Evolutionary conservation across 495 filamentous ascomycete species (phyloP).

Genomic region (Saxispiralis lemnorum): DNA sequence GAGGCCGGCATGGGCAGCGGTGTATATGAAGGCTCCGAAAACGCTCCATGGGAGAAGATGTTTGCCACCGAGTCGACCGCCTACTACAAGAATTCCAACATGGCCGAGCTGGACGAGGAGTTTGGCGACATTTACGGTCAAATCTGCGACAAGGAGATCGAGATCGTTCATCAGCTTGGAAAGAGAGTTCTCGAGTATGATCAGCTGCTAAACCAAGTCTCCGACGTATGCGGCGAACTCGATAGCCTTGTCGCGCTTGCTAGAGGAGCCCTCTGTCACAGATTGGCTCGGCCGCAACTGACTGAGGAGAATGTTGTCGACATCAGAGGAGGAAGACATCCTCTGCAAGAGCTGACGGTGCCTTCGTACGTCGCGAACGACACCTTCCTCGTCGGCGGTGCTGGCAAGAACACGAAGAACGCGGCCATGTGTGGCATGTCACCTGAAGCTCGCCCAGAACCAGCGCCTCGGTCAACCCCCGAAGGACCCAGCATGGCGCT

Average conservation of each 20-base stretch:
- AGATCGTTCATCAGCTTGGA: conserved; percentile 66
- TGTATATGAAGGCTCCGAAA: conserved; percentile 43
- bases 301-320: conserved; percentile 52
- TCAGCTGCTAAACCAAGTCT: conserved; percentile 43
- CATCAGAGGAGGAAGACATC: conserved; percentile 71
- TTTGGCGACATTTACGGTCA: conserved; percentile 71
- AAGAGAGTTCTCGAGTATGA: conserved; percentile 56
- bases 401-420: background rate
- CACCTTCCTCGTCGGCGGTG: conserved; percentile 50
- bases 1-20: conserved; percentile 43
- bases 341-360: conserved; percentile 76
- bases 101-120: conserved; percentile 65
- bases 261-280: conserved; percentile 58
- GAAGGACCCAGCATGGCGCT: conserved; percentile 54
- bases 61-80: conserved; percentile 54
- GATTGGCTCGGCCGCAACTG: conserved; percentile 51
- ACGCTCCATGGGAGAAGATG: conserved; percentile 55
- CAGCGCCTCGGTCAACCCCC: background rate
- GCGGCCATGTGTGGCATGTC: background rate
- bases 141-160: conserved; percentile 81
- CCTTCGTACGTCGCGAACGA: conserved; percentile 76
- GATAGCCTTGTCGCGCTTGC: conserved; percentile 62
- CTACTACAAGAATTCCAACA: conserved; percentile 77
- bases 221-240: conserved; percentile 68
- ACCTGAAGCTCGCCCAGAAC: background rate